Base-by-base conservation (phyloP, 2,329 filamentous ascomycete species). In the Neofusicoccum umdonicola region DNA sequence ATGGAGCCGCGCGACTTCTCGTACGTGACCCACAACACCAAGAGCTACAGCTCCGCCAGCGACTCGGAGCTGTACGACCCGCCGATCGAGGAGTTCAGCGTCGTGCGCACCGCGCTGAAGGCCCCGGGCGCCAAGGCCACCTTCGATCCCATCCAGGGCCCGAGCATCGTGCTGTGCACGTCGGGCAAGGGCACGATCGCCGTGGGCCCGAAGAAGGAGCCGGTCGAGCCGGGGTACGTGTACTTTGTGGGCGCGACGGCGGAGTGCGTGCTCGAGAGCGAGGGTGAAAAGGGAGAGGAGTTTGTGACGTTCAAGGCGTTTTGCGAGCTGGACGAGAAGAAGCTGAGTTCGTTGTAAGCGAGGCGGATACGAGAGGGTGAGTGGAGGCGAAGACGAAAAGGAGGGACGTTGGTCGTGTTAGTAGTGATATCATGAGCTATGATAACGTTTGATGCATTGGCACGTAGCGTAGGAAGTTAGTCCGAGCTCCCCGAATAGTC, bases 51-150 rank as follows among this genome's bases (percentile, higher is more conserved):
- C 67, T 92, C 90, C 5, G 87, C 83, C 57, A 94, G 91, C 2
- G 83, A 87, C 6, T 86, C 87, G 3, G 81, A 86, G 9, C 85
- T 98, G 15, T 99, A 99, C 77, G 91, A 99, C 73, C 95, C 95
- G 0, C 95, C 95, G 0, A 99, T 99, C 68, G 92, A 97, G 61
- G 95, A 99, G 76, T 99, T 99, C 77, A 90, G 88, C 69, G 94
- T 99, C 15, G 87, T 97, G 52, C 89, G 92, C 72, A 90, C 91
- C 0, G 86, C 90, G 11, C 82, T 99, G 41, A 90, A 89, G 69
- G 82, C 80, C 48, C 77, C 83, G 0, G 90, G 88, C 2, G 87
- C 91, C 35, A 97, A 96, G 79, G 92, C 88, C 0, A 97, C 91
- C 0, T 96, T 99, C 71, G 93, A 97, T 67, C 84, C 88, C 0